Percentiles rank a stretch among this genome's conserved stretches.
These are phyloP conservation scores for Limnanthes douglasii DNA, from an alignment of 345 rosid species.

Conservation along the genomic window DNA sequence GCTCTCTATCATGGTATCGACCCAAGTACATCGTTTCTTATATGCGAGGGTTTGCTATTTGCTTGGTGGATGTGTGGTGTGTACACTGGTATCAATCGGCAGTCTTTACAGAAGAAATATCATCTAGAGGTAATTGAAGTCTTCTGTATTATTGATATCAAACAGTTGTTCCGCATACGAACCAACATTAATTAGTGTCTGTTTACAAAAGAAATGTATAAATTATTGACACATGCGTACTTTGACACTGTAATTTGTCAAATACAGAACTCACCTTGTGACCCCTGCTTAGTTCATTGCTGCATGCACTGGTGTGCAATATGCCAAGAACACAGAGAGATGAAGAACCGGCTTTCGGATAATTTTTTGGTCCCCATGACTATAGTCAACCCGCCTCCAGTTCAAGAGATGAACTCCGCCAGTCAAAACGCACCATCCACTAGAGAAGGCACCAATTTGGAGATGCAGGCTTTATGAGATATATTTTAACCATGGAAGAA, in stretches of 20 bases:
- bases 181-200: no score
- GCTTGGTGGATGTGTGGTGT: constrained; percentile 99
- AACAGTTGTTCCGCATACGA: no score
- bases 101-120: constrained; percentile 75
- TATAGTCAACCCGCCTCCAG: constrained; percentile 73
- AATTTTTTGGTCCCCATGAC: constrained; percentile 81
- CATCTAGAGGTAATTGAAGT: constrained; percentile 56
- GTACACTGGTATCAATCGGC: constrained; percentile 73
- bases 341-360: constrained; percentile 66
- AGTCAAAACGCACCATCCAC: constrained; percentile 20
- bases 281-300: constrained; percentile 66
- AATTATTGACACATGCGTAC: no score
- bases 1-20: constrained; percentile 61
- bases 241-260: background rate
- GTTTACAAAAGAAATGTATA: no score
- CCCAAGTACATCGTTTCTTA: constrained; percentile 61
- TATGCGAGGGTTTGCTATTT: constrained; percentile 78
- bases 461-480: constrained; percentile 40
- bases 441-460: constrained; percentile 28
- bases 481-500: background rate
- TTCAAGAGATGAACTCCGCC: constrained; percentile 68
- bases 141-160: background rate
- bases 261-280: constrained; percentile 81
- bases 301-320: constrained; percentile 61
- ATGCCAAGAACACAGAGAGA: constrained; percentile 83